Percentiles rank a stretch among this genome's conserved stretches.
Conservation (phyloP, 1,139 yeast species). For the Suhomyces atakaporum region DNA sequence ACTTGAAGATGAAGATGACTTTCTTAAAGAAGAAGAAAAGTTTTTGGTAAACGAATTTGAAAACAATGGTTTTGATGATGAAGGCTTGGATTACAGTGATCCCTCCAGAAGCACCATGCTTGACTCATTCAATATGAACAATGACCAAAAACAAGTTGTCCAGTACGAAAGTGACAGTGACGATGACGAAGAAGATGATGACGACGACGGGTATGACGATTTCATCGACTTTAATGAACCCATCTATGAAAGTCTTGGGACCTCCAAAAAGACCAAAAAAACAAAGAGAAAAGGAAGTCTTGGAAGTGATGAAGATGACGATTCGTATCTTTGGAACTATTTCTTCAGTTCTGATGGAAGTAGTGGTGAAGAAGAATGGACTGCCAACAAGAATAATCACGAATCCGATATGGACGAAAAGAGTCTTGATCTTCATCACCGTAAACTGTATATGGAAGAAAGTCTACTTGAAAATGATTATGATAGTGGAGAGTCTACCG, state of each 20-base stretch:
- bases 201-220: conserved; percentile 25
- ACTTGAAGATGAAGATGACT: conserved; percentile 53
- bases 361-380: conserved; percentile 22
- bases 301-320: conserved; percentile 53
- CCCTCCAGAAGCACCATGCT: conserved; percentile 21
- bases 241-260: conserved; percentile 6
- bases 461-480: conserved; percentile 29
- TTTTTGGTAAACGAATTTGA: conserved; percentile 52
- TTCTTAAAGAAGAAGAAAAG: conserved; percentile 49
- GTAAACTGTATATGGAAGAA: conserved; percentile 11
- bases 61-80: conserved; percentile 50
- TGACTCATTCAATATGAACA: conserved; percentile 28
- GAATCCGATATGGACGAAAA: conserved; percentile 4
- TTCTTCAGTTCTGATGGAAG: conserved; percentile 51
- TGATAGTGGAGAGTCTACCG: conserved; percentile 83
- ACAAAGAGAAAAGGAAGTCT: conserved; percentile 19
- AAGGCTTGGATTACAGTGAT: conserved; percentile 17
- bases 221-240: conserved; percentile 21
- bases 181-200: conserved; percentile 29
- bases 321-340: conserved; percentile 56
- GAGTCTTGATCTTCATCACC: conserved; percentile 2
- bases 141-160: conserved; percentile 26
- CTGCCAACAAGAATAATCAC: conserved; percentile 7
- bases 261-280: conserved; percentile 8
- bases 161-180: conserved; percentile 34